Percentiles rank a stretch among this genome's conserved stretches.
These are phyloP conservation scores for Beauveria brongniartii DNA, from an alignment of 2,329 filamentous ascomycete species.

Conservation along the genomic window DNA sequence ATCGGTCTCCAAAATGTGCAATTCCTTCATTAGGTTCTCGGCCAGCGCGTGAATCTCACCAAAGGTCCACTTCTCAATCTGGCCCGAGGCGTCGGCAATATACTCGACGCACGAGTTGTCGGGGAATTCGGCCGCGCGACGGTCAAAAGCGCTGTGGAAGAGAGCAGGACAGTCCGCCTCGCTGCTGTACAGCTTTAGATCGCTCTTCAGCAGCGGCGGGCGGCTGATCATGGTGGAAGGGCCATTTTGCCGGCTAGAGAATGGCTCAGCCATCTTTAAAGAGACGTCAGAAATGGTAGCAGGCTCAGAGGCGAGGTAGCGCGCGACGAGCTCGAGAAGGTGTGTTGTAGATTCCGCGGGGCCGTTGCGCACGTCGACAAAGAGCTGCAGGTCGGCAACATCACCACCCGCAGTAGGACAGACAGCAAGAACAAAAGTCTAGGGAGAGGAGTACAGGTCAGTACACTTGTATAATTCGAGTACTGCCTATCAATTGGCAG, in stretches of 20 bases:
- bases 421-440: conserved; percentile 4
- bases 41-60: conserved; percentile 3
- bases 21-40: not conserved
- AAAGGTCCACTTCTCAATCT: conserved; percentile 8
- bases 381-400: conserved; percentile 5
- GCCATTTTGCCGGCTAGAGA: conserved; percentile 8
- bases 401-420: not conserved
- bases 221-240: conserved; percentile 6
- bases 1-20: conserved; percentile 7
- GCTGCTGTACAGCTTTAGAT: not conserved
- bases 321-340: conserved; percentile 11
- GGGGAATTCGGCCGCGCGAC: conserved; percentile 3
- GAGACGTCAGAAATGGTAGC: not conserved
- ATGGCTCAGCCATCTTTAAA: not conserved
- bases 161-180: conserved; percentile 8
- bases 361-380: conserved; percentile 10
- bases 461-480: not conserved
- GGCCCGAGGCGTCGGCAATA: conserved; percentile 3
- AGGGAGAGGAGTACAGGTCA: not conserved
- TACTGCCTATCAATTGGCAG: too few relatives aligned
- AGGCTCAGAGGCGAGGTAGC: conserved; percentile 5
- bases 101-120: conserved; percentile 9
- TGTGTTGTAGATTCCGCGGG: not conserved
- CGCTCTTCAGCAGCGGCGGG: conserved; percentile 8
- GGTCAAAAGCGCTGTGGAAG: conserved; percentile 9